Conservation (phyloP, 2,329 filamentous ascomycete species). For the Fusarium setosum region DNA sequence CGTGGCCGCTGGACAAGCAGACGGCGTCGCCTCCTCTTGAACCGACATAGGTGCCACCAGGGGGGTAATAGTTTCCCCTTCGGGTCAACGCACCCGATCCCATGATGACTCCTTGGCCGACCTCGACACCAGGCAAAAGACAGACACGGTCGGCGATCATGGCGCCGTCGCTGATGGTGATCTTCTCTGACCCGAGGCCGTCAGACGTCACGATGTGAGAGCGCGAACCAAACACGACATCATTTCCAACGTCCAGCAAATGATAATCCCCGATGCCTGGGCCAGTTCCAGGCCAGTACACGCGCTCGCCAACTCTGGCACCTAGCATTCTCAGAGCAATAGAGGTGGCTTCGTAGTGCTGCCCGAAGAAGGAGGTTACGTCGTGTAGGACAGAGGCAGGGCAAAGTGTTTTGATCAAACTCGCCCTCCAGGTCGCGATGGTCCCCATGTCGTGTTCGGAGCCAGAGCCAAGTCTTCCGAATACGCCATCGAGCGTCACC, state of each 20-base stretch:
- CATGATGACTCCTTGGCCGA: constrained; percentile 62
- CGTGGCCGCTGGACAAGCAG: constrained; percentile 48
- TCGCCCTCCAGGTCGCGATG: constrained; percentile 56
- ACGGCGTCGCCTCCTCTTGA: constrained; percentile 63
- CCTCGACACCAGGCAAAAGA: constrained; percentile 61
- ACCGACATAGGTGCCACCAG: constrained; percentile 62
- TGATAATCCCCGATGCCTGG: constrained; percentile 65
- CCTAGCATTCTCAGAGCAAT: constrained; percentile 61
- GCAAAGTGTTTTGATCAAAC: constrained; percentile 57
- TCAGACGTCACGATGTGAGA: constrained; percentile 66
- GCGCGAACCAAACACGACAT: constrained; percentile 70
- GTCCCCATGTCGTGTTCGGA: constrained; percentile 47
- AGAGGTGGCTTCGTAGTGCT: constrained; percentile 67
- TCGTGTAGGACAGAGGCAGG: constrained; percentile 57
- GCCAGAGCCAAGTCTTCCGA: constrained; percentile 52
- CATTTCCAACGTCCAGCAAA: constrained; percentile 65
- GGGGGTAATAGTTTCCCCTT: constrained; percentile 56
- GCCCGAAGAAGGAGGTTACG: constrained; percentile 62
- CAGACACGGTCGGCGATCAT: constrained; percentile 69
- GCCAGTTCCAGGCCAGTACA: constrained; percentile 69
- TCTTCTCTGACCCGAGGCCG: constrained; percentile 57
- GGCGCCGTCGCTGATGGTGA: constrained; percentile 59
- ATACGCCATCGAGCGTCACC: constrained; percentile 51
- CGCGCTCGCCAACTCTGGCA: constrained; percentile 61
- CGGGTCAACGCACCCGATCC: constrained; percentile 65